Evolutionary conservation across 148 eudicot species (phyloP), one percentile per base, ranked within the genome.

Genomic region (Rhododendron kiyosumense): DNA sequence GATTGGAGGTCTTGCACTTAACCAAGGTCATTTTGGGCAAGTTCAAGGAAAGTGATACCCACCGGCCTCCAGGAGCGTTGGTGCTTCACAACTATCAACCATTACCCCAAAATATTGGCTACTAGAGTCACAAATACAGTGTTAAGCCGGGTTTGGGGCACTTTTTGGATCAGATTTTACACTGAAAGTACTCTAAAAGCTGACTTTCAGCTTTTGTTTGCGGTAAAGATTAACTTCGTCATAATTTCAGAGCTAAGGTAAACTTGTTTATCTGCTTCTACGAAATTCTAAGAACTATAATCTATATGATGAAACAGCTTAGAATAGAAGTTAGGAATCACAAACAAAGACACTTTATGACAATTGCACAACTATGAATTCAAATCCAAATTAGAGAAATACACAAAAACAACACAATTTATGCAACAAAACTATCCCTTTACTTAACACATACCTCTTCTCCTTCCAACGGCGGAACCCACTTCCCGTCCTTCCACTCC

Each of bases 401-500:
- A 2, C 10, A 36, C 17, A 74, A 74, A 36, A 74, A 3, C 78
- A 17, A 32, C 3, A 34, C 46, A 5, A 74, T 17, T 36, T 17
- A 32, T 74, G 78, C 46, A 74, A 34, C n/a, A 28, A 28, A 71
- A 30, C 76, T 71, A 30, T 6, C 38, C 32, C 76, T 30, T 71
- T 6, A 3, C 34, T 71, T 15, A 26, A 54, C 24, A 74, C 30
- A 69, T 86, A 77, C 57, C 51, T 78, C 83, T 74, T 86, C 90
- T 46, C 77, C 88, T 57, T 90, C 91, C 84, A 92, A 74, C 0
- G 96, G 94, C 34, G 98, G 99, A 81, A 90, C 92, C 99, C 99
- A 96, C 20, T 81, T 59, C 5, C 89, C 93, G 30, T 89, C 8
- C 36, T 86, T 89, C 99, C 99, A 96, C 85, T 96, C 99, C 11